These are phyloP conservation scores for Candida vartiovaarae DNA, from an alignment of 805 yeast species.

Conservation along the genomic window DNA sequence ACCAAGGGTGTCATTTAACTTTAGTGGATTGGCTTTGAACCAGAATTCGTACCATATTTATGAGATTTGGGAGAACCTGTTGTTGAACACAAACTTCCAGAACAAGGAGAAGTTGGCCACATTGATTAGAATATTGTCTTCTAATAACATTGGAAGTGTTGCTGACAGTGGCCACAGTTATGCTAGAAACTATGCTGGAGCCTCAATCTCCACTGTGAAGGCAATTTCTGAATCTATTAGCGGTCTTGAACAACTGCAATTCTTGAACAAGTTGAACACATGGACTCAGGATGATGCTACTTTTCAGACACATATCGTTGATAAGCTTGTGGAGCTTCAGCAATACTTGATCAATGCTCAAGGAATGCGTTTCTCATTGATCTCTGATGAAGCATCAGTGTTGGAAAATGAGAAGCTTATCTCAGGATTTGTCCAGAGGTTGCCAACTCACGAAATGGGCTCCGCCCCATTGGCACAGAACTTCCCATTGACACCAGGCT, in stretches of 20 bases:
- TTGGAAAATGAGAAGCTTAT: slow-evolving; percentile 25
- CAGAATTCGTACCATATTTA: slow-evolving; percentile 54
- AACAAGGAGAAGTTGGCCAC: slow-evolving; percentile 64
- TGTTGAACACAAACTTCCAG: slow-evolving; percentile 60
- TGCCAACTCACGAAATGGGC: slow-evolving; percentile 17
- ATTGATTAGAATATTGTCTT: slow-evolving; percentile 64
- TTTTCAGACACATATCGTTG: slow-evolving; percentile 52
- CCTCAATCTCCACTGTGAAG: slow-evolving; percentile 54
- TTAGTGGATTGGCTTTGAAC: slow-evolving; percentile 66
- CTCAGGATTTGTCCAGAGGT: slow-evolving; percentile 21
- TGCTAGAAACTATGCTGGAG: slow-evolving; percentile 62
- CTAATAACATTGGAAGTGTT: slow-evolving; percentile 70
- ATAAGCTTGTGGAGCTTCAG: slow-evolving; percentile 50
- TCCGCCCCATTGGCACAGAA: slow-evolving; percentile 3
- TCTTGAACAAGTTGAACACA: slow-evolving; percentile 52
- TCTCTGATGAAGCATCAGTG: slow-evolving; percentile 43
- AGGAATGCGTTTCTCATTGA: slow-evolving; percentile 45
- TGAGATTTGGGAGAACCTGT: slow-evolving; percentile 61
- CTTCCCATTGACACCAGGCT: slow-evolving; percentile 14
- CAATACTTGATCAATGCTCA: slow-evolving; percentile 34
- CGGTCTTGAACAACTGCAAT: slow-evolving; percentile 75
- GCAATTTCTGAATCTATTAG: slow-evolving; percentile 54
- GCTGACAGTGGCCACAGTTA: slow-evolving; percentile 86
- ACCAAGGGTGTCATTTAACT: slow-evolving; percentile 45
- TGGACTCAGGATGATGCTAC: slow-evolving; percentile 41